A percentile compares a stretch with the other conserved stretches of the same genome.
These are phyloP conservation scores for Geotrichum reessii DNA, from an alignment of 1,139 yeast species.

Conservation along the genomic window DNA sequence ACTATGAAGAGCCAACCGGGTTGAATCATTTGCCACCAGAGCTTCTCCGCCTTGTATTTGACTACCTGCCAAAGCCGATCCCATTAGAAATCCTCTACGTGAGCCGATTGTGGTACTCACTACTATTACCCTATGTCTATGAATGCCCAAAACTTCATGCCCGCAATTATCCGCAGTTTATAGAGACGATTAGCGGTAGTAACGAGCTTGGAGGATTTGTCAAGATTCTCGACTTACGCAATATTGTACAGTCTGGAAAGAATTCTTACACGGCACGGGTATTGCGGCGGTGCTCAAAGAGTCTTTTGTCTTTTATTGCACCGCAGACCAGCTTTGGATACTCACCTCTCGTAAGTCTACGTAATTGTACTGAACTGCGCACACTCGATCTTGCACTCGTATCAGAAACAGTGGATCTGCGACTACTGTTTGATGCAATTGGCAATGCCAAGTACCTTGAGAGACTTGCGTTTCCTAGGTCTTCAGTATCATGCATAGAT, in stretches of 20 bases:
- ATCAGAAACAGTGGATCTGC: conserved; percentile 80
- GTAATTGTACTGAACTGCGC: conserved; percentile 58
- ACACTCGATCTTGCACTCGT: conserved; percentile 80
- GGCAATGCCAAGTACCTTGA: conserved; percentile 56
- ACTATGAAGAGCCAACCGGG: conserved; percentile 1
- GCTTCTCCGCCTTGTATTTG: conserved; percentile 49
- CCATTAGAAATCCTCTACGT: conserved; percentile 49
- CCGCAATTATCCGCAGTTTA: conserved; percentile 64
- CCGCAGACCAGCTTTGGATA: conserved; percentile 94
- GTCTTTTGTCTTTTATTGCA: conserved; percentile 66
- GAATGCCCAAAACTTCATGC: conserved; percentile 56
- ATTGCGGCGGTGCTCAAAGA: conserved; percentile 63
- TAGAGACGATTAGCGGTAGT: conserved; percentile 50
- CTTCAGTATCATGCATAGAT: conserved; percentile 71
- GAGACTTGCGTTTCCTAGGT: conserved; percentile 79
- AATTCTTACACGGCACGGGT: conserved; percentile 83
- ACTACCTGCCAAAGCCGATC: conserved; percentile 40
- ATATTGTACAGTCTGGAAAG: conserved; percentile 85
- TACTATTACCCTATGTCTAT: conserved; percentile 61
- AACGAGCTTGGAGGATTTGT: conserved; percentile 34
- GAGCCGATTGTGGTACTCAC: conserved; percentile 53
- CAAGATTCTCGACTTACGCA: conserved; percentile 56
- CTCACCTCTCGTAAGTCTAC: conserved; percentile 75
- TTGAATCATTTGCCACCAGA: conserved; percentile 48
- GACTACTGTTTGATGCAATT: conserved; percentile 72